Conservation (phyloP, 2,329 filamentous ascomycete species). For the Chrysoporthe cubensis region DNA sequence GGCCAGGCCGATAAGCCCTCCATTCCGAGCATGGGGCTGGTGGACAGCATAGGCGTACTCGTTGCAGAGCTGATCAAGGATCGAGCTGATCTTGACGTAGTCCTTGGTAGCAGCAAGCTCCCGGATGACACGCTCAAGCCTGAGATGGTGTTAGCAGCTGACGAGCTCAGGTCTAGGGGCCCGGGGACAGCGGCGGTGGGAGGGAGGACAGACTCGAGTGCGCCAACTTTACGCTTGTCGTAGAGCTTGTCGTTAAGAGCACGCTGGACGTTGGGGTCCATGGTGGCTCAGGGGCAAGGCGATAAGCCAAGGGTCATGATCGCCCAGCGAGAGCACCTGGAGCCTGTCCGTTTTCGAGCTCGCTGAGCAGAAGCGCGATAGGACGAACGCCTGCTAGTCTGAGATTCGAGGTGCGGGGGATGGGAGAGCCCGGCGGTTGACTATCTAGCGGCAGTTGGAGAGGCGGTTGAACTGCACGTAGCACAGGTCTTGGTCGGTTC, state of each 20-base stretch:
- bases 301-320: neutral
- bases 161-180: neutral
- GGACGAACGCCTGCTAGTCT: neutral
- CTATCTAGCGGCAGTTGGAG: neutral
- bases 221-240: conserved; percentile 95
- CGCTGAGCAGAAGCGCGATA: neutral
- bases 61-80: conserved; percentile 94
- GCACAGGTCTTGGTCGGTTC: neutral
- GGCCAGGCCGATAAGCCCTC: conserved; percentile 91
- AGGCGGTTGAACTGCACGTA: neutral
- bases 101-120: conserved; percentile 79
- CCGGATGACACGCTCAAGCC: conserved; percentile 87
- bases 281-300: conserved; percentile 43
- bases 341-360: neutral
- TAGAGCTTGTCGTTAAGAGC: conserved; percentile 98
- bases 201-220: conserved; percentile 77
- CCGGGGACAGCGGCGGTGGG: neutral
- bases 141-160: conserved; percentile 42
- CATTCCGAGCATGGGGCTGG: conserved; percentile 94
- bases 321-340: neutral
- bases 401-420: neutral
- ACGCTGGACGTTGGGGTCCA: conserved; percentile 90
- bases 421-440: neutral
- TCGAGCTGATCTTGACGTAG: conserved; percentile 78
- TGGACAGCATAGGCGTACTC: conserved; percentile 98